A percentile compares a stretch with the other conserved stretches of the same genome.
Evolutionary conservation across 1,284 basidiomycete species (phyloP).

Genomic region (Tausonia pullulans): DNA sequence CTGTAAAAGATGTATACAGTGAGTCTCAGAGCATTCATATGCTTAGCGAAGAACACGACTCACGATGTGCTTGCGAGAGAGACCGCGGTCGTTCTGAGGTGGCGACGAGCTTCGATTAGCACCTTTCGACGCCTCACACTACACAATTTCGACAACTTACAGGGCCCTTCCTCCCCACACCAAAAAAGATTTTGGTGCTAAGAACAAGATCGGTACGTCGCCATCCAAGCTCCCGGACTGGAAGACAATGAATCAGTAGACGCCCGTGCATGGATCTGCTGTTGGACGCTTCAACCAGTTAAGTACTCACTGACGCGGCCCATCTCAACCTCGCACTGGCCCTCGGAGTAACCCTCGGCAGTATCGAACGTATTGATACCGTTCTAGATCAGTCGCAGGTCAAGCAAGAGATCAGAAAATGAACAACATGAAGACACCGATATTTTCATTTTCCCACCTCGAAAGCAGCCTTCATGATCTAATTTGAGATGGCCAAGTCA

Average conservation of each 20-base stretch:
- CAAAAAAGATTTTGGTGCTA: constrained; percentile 39
- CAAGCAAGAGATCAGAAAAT: neutral
- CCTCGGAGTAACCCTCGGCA: constrained; percentile 56
- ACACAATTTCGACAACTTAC: constrained; percentile 33
- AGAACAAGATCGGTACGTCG: constrained; percentile 45
- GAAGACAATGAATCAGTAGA: neutral
- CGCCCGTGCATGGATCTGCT: neutral
- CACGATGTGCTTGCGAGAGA: constrained; percentile 59
- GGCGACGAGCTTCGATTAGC: neutral
- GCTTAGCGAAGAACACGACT: neutral
- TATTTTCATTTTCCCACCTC: constrained; percentile 20
- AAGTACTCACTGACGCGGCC: constrained; percentile 31
- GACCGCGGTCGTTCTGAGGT: constrained; percentile 43
- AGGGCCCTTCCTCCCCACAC: constrained; percentile 43
- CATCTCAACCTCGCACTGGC: constrained; percentile 55
- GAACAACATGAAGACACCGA: constrained; percentile 8
- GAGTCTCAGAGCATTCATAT: neutral
- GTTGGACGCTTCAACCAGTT: neutral
- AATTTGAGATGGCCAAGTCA: neutral
- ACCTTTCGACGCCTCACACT: constrained; percentile 19
- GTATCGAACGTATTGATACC: constrained; percentile 49
- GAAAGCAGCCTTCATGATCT: constrained; percentile 41
- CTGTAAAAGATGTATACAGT: neutral
- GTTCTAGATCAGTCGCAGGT: neutral
- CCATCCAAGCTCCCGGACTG: constrained; percentile 55